Evolutionary conservation across 108 stramenopile species (phyloP).

Genomic region (Hondaea fermentalgiana): DNA sequence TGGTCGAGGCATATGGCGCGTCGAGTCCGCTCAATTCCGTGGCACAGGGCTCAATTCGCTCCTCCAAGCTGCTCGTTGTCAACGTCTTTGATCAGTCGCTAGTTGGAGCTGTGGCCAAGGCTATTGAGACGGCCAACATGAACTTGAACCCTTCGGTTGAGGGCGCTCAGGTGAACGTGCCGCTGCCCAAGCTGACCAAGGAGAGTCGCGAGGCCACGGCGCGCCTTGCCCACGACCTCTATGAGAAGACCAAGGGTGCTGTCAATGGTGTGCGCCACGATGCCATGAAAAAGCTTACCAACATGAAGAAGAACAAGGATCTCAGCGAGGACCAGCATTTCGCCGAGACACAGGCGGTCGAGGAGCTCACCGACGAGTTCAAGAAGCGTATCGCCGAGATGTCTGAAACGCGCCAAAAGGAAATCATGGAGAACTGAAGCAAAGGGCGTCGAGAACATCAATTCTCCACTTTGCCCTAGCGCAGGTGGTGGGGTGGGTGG

Average conservation of each 20-base stretch:
- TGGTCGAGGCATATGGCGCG: not conserved
- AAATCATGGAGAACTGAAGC: not conserved
- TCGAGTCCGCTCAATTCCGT: not conserved
- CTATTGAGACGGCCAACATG: not conserved
- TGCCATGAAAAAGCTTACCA: not conserved
- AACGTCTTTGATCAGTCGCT: not conserved
- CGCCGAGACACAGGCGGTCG: not conserved
- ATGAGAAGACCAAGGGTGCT: not conserved
- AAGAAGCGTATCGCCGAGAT: not conserved
- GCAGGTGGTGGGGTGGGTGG: no score
- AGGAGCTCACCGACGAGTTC: not conserved
- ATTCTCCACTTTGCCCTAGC: no score
- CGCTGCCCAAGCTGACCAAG: conserved; percentile 11
- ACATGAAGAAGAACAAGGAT: not conserved
- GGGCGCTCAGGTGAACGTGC: not conserved
- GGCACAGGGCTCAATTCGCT: not conserved
- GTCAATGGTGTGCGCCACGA: not conserved
- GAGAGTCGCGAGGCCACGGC: not conserved
- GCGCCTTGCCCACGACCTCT: not conserved
- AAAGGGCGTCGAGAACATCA: no score
- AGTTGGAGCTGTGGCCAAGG: not conserved
- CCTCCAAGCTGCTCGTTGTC: not conserved
- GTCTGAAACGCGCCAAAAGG: not conserved
- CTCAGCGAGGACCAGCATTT: not conserved
- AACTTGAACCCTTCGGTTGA: conserved; percentile 11